These are phyloP conservation scores for Chlorencoelia australis DNA, from an alignment of 2,329 filamentous ascomycete genomes.

Conservation along the genomic window DNA sequence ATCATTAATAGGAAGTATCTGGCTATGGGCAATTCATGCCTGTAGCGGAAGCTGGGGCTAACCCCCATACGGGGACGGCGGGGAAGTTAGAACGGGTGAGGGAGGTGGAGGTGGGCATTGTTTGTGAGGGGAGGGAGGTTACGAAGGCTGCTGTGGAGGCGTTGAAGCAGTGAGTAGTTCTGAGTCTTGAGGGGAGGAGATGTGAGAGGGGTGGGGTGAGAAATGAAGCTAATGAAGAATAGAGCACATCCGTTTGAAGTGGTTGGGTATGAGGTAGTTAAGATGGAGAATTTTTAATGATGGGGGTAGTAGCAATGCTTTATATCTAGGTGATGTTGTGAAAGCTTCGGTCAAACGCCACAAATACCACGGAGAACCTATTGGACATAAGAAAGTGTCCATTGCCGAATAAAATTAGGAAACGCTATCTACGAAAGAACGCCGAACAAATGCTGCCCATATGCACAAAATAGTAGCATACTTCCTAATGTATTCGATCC, in stretches of 20 bases:
- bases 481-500: conserved; percentile 26
- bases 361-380: too few species aligned
- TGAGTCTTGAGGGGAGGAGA: background rate
- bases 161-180: conserved; percentile 47
- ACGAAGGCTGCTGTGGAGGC: conserved; percentile 47
- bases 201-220: background rate
- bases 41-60: conserved; percentile 41
- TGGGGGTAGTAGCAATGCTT: background rate
- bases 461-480: too few species aligned
- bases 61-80: conserved; percentile 49
- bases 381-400: too few species aligned
- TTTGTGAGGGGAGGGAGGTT: conserved; percentile 49
- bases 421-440: too few species aligned
- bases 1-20: too few species aligned
- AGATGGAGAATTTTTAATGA: conserved; percentile 37
- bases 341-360: too few species aligned
- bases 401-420: too few species aligned
- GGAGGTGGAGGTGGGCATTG: conserved; percentile 52
- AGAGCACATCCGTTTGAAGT: conserved; percentile 41
- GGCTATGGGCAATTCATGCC: conserved; percentile 59
- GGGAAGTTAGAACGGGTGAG: conserved; percentile 47
- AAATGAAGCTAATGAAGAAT: conserved; percentile 1
- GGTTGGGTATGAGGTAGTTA: conserved; percentile 37
- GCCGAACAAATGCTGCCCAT: too few species aligned
- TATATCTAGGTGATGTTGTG: too few species aligned